Base-by-base conservation (phyloP, 2,329 filamentous ascomycete genomes). In the Fusarium abutilonis region DNA sequence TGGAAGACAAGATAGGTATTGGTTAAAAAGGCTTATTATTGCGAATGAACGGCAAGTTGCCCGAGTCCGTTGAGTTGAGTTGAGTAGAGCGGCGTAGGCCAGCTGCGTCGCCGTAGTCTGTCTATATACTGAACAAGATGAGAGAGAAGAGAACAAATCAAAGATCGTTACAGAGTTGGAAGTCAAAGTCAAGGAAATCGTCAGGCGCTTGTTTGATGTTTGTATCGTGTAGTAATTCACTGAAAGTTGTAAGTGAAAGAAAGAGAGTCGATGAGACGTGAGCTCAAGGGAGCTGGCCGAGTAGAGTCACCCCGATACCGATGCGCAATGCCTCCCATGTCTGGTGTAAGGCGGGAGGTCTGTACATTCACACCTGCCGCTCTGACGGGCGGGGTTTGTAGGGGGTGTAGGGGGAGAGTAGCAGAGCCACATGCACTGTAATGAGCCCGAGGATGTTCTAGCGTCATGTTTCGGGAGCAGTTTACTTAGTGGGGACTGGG, bases 191-290 rank as follows among this genome's bases (percentile, higher is more conserved):
- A 67, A 60, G 38, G n/a, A 35, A 52, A 51, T 52, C 49, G 53
- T 64, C 62, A 63, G 56, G 53, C 66, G 66, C 57, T 67, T 64
- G 55, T 63, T 66, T 66, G 61, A 52, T 63, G 56, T 54, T 68
- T 64, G 51, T 67, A 60, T 71, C 61, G 68, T 70, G 47, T 63
- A 68, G 64, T 70, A 56, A 64, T 70, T 60, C 66, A 63, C 57
- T 56, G 55, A 53, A 51, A 56, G 57, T 52, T 65, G 55, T 47
- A 55, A 64, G 55, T 60, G 63, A 67, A 54, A 66, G 67, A 55
- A 63, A n/a, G 13, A 34, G 57, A 52, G 46, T 53, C 35, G 46
- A 50, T 48, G 56, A 49, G 40, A 31, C 29, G 13, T 6, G 29
- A 48, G 52, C 52, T 57, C 56, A 60, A 55, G 48, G 60, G 44